A percentile compares a stretch with the other conserved stretches of the same genome.
Conservation (phyloP, 441 rosid genomes). For the Brassica balearica region DNA sequence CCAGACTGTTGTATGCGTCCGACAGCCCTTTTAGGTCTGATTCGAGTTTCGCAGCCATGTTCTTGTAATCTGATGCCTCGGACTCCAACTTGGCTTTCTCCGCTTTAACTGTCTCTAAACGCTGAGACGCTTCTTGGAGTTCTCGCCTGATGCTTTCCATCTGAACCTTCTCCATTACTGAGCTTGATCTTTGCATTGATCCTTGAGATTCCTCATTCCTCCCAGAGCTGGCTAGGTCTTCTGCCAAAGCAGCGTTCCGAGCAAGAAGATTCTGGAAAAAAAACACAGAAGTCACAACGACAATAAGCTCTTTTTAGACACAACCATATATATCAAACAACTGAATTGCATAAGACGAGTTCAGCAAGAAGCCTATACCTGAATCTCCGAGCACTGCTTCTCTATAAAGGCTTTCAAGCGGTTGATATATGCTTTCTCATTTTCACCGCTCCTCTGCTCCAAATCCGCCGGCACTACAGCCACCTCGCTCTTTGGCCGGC, state of each 20-base stretch:
- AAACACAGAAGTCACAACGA: conserved; percentile 18
- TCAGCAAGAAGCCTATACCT: conserved; percentile 52
- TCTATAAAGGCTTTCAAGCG: conserved; percentile 83
- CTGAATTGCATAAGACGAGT: conserved; percentile 4
- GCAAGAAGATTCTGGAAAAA: conserved; percentile 73
- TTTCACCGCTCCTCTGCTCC: conserved; percentile 82
- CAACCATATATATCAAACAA: not conserved
- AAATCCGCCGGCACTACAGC: conserved; percentile 87
- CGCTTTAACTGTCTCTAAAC: conserved; percentile 70
- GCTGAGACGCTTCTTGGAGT: conserved; percentile 80
- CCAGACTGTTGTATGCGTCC: conserved; percentile 91
- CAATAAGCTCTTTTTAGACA: conserved; percentile 11
- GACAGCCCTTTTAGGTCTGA: conserved; percentile 88
- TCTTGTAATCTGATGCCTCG: conserved; percentile 70
- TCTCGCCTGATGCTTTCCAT: conserved; percentile 76
- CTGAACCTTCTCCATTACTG: conserved; percentile 75
- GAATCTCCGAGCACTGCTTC: conserved; percentile 89
- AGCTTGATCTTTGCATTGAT: conserved; percentile 57
- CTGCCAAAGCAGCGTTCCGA: conserved; percentile 88
- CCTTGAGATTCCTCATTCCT: conserved; percentile 58
- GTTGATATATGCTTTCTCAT: conserved; percentile 68
- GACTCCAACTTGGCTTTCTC: conserved; percentile 79
- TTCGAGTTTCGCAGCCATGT: conserved; percentile 77
- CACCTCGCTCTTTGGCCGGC: conserved; percentile 81
- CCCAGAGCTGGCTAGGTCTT: conserved; percentile 80